Evolutionary conservation across 352 stramenopile genomes (phyloP), one percentile per base, ranked within the genome.

Genomic region (Pythium periplocum): DNA sequence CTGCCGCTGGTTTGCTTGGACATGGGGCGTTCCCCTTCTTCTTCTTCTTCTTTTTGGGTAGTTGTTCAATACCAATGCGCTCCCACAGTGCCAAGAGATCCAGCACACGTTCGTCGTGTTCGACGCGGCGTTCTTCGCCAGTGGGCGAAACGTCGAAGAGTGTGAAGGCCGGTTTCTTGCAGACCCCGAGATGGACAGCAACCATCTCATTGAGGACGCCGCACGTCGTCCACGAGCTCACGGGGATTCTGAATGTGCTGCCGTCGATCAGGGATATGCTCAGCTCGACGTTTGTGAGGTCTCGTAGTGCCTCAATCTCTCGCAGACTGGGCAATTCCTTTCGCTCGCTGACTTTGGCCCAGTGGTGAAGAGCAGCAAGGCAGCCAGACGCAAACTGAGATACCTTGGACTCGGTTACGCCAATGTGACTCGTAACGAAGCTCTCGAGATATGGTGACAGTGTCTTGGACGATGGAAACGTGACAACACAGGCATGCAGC

Each of bases 61-160:
- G 61, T 49, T 69, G 61, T 39, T 85, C 77, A 8, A 69, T 61
- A 17, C 66, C 61, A 8, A 86, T 69, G 36, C 83, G 68, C 45
- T 91, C 72, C 83, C 83, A 94, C 53, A 89, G 73, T 4, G 83
- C 69, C 6, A 86, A 70, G 9, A 92, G 52, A 56, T 92, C 83
- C 38, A 92, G 57, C 30, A 94, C 62, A 35, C 83, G 78, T 38
- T 90, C 82, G 40, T 85, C 70, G 6, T 69, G 48, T 5, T 87
- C 75, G 2, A 88, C 55, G 5, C 78, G 64, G 10, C 74, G 65
- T 57, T 91, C 79, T 51, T 88, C 73, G 3, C 64, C 69, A 2
- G 66, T 54, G 26, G 57, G 61, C 1, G 66, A 73, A 1, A 74
- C 48, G 59, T 94, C 79, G 57, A 89, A 87, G 26, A 92, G 60